Evolutionary conservation across 331 rosid genomes (phyloP).

Genomic region (Erythrophleum ivorense): DNA sequence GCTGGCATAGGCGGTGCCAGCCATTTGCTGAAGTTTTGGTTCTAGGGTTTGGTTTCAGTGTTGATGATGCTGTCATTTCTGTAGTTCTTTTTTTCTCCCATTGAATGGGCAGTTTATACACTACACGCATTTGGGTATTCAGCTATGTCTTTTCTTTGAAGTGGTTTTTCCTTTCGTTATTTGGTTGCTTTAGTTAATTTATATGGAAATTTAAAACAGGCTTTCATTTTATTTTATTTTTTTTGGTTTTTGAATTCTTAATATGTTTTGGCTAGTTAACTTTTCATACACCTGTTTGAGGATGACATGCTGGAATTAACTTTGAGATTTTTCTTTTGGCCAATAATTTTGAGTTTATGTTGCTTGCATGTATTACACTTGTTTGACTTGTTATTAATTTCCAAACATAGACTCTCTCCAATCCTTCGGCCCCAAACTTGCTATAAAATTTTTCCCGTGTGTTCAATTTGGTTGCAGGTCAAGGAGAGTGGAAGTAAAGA

Average conservation of each 20-base stretch:
- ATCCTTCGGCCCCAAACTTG: neutral
- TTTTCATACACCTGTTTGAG: neutral
- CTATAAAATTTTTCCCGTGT: neutral
- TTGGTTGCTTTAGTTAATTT: neutral
- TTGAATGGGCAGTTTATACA: neutral
- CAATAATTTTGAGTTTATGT: neutral
- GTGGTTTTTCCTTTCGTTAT: neutral
- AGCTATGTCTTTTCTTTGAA: neutral
- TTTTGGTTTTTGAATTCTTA: neutral
- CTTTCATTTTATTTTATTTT: neutral
- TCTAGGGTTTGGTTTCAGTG: slow-evolving; percentile 27
- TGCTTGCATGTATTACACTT: neutral
- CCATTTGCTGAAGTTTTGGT: slow-evolving; percentile 6
- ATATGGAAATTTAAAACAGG: neutral
- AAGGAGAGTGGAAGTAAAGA: neutral
- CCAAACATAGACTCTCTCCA: neutral
- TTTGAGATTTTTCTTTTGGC: neutral
- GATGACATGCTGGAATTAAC: neutral
- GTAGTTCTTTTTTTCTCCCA: neutral
- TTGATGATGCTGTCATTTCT: slow-evolving; percentile 8
- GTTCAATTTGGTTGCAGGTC: neutral
- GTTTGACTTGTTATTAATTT: neutral
- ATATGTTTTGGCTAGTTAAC: slow-evolving; percentile 3
- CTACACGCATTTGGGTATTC: neutral
- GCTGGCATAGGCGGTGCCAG: neutral